phyloP scores from a whole-genome alignment of 192 early-diverging fungal genomes.

The Coemansia sp. region DNA sequence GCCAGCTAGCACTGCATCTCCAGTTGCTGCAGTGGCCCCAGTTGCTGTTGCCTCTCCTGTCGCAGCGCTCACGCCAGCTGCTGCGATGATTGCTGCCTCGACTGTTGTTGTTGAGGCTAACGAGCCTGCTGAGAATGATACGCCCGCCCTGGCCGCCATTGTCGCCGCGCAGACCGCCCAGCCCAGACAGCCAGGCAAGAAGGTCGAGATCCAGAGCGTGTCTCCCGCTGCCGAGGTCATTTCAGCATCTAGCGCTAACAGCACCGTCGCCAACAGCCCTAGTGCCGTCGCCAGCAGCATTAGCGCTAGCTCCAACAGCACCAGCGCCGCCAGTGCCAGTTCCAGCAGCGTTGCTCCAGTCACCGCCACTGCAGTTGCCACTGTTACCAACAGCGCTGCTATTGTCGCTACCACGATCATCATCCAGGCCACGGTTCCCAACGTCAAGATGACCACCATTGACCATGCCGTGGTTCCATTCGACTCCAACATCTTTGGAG shows the following conservation, averaged over 20 bases:
- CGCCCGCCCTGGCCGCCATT: conserved; percentile 22
- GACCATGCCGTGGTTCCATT: conserved; percentile 45
- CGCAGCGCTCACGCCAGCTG: not conserved
- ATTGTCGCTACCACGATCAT: conserved; percentile 10
- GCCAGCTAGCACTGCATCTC: not conserved
- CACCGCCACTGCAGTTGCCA: conserved; percentile 6
- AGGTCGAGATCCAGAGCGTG: conserved; percentile 3
- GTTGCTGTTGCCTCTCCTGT: not conserved
- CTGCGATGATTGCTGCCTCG: not conserved
- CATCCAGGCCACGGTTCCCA: conserved; percentile 10
- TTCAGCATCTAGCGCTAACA: not conserved
- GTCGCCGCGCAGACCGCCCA: conserved; percentile 32
- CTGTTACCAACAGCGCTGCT: conserved; percentile 1
- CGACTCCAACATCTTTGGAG: conserved; percentile 43
- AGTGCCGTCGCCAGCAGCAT: not conserved
- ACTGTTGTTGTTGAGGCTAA: not conserved
- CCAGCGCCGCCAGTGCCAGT: not conserved
- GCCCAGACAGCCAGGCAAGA: conserved; percentile 4
- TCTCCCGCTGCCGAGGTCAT: not conserved
- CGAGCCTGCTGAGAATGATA: not conserved
- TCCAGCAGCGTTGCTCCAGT: not conserved
- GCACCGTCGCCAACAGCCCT: not conserved
- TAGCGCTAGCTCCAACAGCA: not conserved
- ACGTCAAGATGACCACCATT: conserved; percentile 44
- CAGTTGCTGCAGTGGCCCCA: not conserved